A percentile compares a stretch with the other conserved stretches of the same genome.
phyloP scores from a whole-genome alignment of 352 stramenopile species.

The Aphanomyces euteiches region DNA sequence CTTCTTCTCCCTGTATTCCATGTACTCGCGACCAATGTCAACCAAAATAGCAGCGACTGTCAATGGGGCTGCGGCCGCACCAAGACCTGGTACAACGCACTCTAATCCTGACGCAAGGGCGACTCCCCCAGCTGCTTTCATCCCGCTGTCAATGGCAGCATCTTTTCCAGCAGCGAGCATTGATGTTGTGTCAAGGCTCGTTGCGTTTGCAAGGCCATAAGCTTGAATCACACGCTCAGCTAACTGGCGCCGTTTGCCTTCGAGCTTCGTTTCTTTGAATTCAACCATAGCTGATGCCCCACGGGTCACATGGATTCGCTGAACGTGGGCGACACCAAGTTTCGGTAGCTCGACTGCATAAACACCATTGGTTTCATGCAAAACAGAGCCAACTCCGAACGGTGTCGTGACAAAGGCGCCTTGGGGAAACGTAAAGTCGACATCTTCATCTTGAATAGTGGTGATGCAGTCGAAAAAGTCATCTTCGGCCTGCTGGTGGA shows the following conservation, averaged over 20 bases:
- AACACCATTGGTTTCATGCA: background rate
- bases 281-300: constrained; percentile 54
- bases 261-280: constrained; percentile 40
- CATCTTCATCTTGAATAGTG: constrained; percentile 37
- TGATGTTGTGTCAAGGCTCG: constrained; percentile 23
- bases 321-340: constrained; percentile 49
- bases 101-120: constrained; percentile 71
- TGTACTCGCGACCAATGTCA: constrained; percentile 84
- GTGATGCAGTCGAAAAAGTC: constrained; percentile 83
- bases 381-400: constrained; percentile 49
- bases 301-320: constrained; percentile 53
- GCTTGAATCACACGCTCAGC: constrained; percentile 56
- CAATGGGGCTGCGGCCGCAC: constrained; percentile 63
- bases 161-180: constrained; percentile 60
- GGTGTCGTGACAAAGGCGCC: constrained; percentile 58
- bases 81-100: constrained; percentile 50
- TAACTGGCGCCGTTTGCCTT: constrained; percentile 52
- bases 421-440: constrained; percentile 44
- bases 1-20: constrained; percentile 72
- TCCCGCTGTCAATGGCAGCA: constrained; percentile 73
- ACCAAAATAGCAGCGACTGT: constrained; percentile 82
- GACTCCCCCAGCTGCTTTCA: constrained; percentile 72
- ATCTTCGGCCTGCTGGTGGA: constrained; percentile 72
- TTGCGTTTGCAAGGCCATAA: constrained; percentile 46
- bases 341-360: constrained; percentile 51